Evolutionary conservation across 2,329 filamentous ascomycete genomes (phyloP), one percentile per base, ranked within the genome.

Genomic region (Dactylonectria macrodidyma): DNA sequence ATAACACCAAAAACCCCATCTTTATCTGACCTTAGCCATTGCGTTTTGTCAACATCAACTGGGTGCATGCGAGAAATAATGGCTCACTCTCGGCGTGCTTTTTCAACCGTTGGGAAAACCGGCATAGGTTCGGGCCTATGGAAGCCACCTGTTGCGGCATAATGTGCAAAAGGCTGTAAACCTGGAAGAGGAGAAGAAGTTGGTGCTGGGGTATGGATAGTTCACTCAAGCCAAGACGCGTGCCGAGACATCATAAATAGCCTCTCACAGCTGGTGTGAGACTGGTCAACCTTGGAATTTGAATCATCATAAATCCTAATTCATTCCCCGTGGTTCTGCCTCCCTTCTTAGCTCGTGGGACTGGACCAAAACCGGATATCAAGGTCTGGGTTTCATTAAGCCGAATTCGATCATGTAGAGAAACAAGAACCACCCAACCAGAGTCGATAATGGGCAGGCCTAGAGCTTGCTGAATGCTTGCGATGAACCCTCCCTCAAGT

Each of bases 201-300:
- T 62, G 59, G 38, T 24, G 22, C 38, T 48, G 59, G 59, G 54
- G 46, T 30, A 36, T 44, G 22, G 5, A 12, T 14, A n/a, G 41
- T 22, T 36, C 38, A 26, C 24, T 61, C 50, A 38, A 22, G 33
- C 30, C 24, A 47, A 57, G 33, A 58, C 56, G 44, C 52, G 59
- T 66, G 63, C 59, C 60, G 71, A 69, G 64, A 72, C 71, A 48
- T 57, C 48, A 69, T 65, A 69, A 69, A 68, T 68, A 54, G 55
- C 69, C 60, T 63, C 68, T 59, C 33, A 64, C 44, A 63, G 57
- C 60, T 61, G 33, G 10, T 34, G 51, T 38, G 54, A 66, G 61
- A 51, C 41, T 55, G 14, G 46, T 51, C 57, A 57, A 59, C 51
- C 59, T 38, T 66, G 30, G 54, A 57, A 59, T 48, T 56, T 38